Conservation (phyloP, 441 rosid genomes). For the Flueggea neowawraea region DNA sequence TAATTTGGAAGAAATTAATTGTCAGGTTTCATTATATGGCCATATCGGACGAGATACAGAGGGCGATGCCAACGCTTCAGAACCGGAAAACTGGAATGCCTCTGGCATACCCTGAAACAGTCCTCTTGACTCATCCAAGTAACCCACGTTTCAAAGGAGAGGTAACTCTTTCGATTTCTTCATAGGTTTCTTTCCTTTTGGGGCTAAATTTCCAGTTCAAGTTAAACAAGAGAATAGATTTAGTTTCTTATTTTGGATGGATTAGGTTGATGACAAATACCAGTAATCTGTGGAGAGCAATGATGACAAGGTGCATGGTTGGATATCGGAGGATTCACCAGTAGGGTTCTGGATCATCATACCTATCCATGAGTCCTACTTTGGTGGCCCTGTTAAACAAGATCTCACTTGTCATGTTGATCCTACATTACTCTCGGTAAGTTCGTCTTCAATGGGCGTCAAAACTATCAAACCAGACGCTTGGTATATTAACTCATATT, state of each 20-base stretch:
- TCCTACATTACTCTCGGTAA: slow-evolving; percentile 5
- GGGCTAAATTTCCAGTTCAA: no score
- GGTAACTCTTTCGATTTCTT: slow-evolving; percentile 17
- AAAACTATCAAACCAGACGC: no score
- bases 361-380: slow-evolving; percentile 7
- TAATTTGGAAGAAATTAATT: not conserved
- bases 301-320: slow-evolving; percentile 2
- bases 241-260: no score
- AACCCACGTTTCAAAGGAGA: slow-evolving; percentile 44
- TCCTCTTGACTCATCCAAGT: slow-evolving; percentile 50
- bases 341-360: slow-evolving; percentile 11
- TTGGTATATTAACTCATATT: no score
- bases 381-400: slow-evolving; percentile 9
- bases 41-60: slow-evolving; percentile 41
- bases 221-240: no score
- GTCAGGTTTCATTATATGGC: slow-evolving; percentile 39
- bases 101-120: slow-evolving; percentile 61
- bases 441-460: not conserved
- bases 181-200: no score
- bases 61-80: slow-evolving; percentile 43
- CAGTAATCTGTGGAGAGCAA: slow-evolving; percentile 3
- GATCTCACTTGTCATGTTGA: slow-evolving; percentile 11
- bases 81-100: slow-evolving; percentile 33
- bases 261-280: slow-evolving; percentile 29
- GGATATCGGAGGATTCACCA: slow-evolving; percentile 3